Base-by-base conservation (phyloP, 768 basidiomycete genomes). In the Saitozyma podzolica region DNA sequence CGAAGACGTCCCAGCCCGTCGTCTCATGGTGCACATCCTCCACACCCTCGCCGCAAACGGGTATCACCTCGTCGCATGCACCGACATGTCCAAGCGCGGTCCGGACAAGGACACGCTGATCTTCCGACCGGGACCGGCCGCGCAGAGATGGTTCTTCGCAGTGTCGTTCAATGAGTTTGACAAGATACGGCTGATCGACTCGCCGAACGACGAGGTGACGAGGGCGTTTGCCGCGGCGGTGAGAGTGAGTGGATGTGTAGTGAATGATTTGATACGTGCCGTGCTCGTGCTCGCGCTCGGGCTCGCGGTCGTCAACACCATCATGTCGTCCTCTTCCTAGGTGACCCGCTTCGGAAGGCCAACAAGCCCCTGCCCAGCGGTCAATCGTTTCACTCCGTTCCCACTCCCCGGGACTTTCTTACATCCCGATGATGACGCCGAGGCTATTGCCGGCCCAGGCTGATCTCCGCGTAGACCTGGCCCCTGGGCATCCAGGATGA, bases 71-170 rank as follows among this genome's bases (percentile, higher is more conserved):
- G 40, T 62, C 41, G 55, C 64, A 41, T 59, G 72, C 6, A 64
- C 66, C 42, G 77, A 77, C 53, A 61, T 78, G 16, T 67, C 75
- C 47, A 76, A 76, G 54, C 72, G 72, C 54, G 61, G 58, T 9
- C 65, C 14, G 19, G 75, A 77, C 56, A 78, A 78, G 51, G 75
- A 77, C 53, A 72, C 74, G 8, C n/a, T 78, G 29, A 62, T 77
- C 58, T 71, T 77, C 54, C 64, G 64, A 50, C 48, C 66, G 13
- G 72, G 66, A 16, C 65, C 64, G 13, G 61, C 69, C 9, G 42
- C 54, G 14, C 72, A 76, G 58, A 60, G 67, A 17, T 66, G 59
- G 40, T 74, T 77, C 63, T 77, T 77, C 56, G 54, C 70, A 7
- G 59, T 77, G 4, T 62, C 58, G 13, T 77, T 78, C 62, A 74